These are phyloP conservation scores for Colletotrichum sp. DNA, from an alignment of 2,329 filamentous ascomycete genomes.

Conservation along the genomic window DNA sequence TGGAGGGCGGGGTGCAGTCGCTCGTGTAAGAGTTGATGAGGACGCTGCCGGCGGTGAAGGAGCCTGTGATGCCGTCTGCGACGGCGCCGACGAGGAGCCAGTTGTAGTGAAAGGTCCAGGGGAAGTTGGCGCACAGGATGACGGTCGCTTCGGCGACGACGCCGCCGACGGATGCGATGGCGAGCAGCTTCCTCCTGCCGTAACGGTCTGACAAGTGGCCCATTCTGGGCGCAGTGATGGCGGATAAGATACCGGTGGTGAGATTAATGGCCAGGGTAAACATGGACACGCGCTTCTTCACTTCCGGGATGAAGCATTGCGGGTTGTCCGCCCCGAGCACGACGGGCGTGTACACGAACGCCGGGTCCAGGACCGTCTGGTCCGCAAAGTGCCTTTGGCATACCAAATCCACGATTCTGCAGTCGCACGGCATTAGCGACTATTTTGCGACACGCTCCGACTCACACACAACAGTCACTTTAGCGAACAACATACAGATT, in stretches of 20 bases:
- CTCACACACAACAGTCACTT: neutral
- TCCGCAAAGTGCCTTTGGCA: slow-evolving; percentile 85
- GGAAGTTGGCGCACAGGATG: slow-evolving; percentile 77
- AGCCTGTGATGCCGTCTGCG: slow-evolving; percentile 85
- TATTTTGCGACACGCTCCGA: neutral
- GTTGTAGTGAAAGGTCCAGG: slow-evolving; percentile 75
- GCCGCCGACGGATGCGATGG: slow-evolving; percentile 75
- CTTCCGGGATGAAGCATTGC: slow-evolving; percentile 80
- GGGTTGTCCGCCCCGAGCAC: slow-evolving; percentile 73
- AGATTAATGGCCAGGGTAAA: slow-evolving; percentile 82
- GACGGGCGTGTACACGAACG: slow-evolving; percentile 66
- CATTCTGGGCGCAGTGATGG: slow-evolving; percentile 80
- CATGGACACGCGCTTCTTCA: slow-evolving; percentile 77
- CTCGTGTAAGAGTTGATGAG: slow-evolving; percentile 86
- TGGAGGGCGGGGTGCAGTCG: slow-evolving; percentile 83
- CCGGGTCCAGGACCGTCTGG: slow-evolving; percentile 61
- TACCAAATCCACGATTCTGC: slow-evolving; percentile 76
- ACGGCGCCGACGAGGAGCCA: slow-evolving; percentile 79
- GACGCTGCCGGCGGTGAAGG: slow-evolving; percentile 81
- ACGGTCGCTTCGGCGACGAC: slow-evolving; percentile 77
- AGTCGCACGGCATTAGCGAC: neutral
- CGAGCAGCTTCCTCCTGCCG: slow-evolving; percentile 78
- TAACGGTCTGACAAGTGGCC: slow-evolving; percentile 87
- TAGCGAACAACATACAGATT: slow-evolving; percentile 63
- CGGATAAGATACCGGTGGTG: slow-evolving; percentile 77